phyloP scores from a whole-genome alignment of 352 stramenopile species.

The Ochromonadaceae sp. region DNA sequence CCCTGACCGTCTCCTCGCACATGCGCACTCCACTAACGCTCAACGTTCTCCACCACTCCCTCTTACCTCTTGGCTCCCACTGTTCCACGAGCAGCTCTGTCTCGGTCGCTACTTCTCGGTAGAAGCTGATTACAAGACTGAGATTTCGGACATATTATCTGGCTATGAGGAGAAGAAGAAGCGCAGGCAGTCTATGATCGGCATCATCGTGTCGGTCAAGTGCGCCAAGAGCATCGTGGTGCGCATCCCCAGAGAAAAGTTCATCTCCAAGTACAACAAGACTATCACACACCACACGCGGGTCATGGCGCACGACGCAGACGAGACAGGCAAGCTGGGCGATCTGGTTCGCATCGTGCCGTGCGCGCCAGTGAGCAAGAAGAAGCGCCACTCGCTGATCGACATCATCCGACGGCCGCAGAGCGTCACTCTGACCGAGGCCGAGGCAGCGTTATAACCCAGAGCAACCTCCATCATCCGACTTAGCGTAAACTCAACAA shows the following conservation, averaged over 20 bases:
- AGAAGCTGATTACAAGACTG: constrained; percentile 2
- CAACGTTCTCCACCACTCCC: too few relatives aligned
- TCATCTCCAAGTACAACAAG: constrained; percentile 3
- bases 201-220: constrained; percentile 1
- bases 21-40: too few relatives aligned
- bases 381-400: background rate
- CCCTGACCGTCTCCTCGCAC: too few relatives aligned
- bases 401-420: constrained; percentile 6
- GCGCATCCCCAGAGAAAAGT: background rate
- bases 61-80: too few relatives aligned
- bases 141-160: background rate
- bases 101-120: too few relatives aligned
- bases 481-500: too few relatives aligned
- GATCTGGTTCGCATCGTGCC: constrained; percentile 2
- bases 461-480: too few relatives aligned
- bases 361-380: background rate
- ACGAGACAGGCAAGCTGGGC: background rate
- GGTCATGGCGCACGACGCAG: background rate
- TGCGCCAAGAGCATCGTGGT: background rate
- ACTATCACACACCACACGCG: background rate
- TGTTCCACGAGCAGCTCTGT: too few relatives aligned
- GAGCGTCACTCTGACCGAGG: too few relatives aligned
- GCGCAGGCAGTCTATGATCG: background rate
- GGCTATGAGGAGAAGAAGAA: constrained; percentile 10
- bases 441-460: too few relatives aligned